Evolutionary conservation across 1,284 basidiomycete species (phyloP).

Genomic region (Cutaneotrichosporon daszewskae): DNA sequence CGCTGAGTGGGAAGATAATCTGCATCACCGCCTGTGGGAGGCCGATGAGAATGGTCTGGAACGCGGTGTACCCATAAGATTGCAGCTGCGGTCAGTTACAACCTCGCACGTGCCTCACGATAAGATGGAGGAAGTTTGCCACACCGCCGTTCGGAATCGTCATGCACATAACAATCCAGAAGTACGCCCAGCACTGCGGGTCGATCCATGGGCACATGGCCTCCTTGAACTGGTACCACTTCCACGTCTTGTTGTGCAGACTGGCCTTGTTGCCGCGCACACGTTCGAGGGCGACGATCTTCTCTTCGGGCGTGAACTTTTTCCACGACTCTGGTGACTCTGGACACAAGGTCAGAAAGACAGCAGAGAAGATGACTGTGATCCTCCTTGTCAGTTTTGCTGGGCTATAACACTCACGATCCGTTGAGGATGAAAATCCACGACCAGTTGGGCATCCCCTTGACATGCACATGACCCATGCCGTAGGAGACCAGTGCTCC

Average conservation of each 20-base stretch:
- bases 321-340: conserved; percentile 27
- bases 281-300: conserved; percentile 30
- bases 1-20: conserved; percentile 29
- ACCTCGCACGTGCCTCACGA: conserved; percentile 13
- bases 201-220: conserved; percentile 31
- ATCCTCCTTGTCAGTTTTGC: too few species aligned
- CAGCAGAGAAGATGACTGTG: conserved; percentile 28
- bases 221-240: conserved; percentile 36
- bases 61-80: conserved; percentile 31
- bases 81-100: conserved; percentile 19
- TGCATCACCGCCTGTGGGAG: conserved; percentile 31
- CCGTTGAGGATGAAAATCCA: conserved; percentile 40
- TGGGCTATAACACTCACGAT: too few species aligned
- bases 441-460: conserved; percentile 23
- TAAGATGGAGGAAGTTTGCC: conserved; percentile 19
- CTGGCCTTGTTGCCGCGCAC: conserved; percentile 36
- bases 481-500: conserved; percentile 36
- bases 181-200: conserved; percentile 26
- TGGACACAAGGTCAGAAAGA: conserved; percentile 32
- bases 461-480: conserved; percentile 29
- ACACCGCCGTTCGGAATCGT: conserved; percentile 31
- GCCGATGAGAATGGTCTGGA: conserved; percentile 34
- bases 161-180: conserved; percentile 8
- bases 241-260: conserved; percentile 29
- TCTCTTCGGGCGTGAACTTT: conserved; percentile 26